Evolutionary conservation across 148 eudicot species (phyloP).

Genomic region (Rhododendron molle): DNA sequence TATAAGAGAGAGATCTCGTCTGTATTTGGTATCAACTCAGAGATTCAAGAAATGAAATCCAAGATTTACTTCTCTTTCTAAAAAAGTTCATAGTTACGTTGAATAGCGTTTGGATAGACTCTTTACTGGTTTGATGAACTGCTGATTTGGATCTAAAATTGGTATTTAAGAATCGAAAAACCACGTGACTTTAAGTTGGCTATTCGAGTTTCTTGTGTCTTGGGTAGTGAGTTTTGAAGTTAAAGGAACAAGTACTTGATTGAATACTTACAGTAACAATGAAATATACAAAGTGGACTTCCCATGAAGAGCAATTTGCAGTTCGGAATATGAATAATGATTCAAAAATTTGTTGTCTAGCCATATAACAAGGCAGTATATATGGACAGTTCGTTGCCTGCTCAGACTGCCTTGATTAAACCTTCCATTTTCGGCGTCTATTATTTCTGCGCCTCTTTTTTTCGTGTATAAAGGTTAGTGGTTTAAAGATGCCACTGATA

Average conservation of each 20-base stretch:
- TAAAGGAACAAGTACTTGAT: not conserved
- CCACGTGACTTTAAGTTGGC: not conserved
- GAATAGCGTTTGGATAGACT: not conserved
- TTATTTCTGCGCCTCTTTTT: too few relatives aligned
- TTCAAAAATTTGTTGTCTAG: not conserved
- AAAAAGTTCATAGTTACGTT: not conserved
- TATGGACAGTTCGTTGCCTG: not conserved
- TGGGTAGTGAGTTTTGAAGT: not conserved
- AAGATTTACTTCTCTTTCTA: too few relatives aligned
- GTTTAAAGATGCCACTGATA: not conserved
- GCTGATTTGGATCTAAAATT: not conserved
- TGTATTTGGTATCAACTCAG: too few relatives aligned
- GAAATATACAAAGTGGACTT: not conserved
- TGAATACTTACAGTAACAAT: not conserved
- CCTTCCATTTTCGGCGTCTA: not conserved
- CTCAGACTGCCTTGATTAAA: not conserved
- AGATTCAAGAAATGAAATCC: too few relatives aligned
- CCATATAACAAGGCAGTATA: too few relatives aligned
- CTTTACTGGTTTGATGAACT: not conserved
- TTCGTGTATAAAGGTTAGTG: not conserved
- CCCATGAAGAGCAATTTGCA: not conserved
- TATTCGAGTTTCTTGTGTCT: not conserved
- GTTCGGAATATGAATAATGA: not conserved
- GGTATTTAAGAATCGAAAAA: not conserved
- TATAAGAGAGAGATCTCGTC: too few relatives aligned